phyloP scores from a whole-genome alignment of 805 yeast species.

The Kluyveromyces aestuarii region DNA sequence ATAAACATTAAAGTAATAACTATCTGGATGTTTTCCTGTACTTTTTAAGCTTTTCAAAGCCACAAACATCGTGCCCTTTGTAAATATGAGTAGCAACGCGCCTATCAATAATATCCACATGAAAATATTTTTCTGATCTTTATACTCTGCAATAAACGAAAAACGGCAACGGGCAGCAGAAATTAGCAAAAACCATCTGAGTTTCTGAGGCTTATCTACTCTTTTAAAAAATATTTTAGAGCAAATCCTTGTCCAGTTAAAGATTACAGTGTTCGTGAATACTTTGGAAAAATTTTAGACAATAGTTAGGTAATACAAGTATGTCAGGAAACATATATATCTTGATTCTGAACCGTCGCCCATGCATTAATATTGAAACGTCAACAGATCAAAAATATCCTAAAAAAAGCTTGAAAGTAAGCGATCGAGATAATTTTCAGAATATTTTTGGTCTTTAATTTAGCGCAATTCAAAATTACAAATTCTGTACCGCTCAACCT shows the following conservation, averaged over 20 bases:
- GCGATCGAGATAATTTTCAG: conserved; percentile 43
- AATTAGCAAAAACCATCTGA: conserved; percentile 37
- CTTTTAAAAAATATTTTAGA: conserved; percentile 38
- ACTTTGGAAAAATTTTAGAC: conserved; percentile 36
- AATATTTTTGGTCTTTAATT: conserved; percentile 45
- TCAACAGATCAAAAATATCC: conserved; percentile 53
- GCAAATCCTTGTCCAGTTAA: conserved; percentile 44
- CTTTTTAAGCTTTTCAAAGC: conserved; percentile 46
- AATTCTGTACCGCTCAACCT: conserved; percentile 64
- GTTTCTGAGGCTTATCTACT: conserved; percentile 45
- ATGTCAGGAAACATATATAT: conserved; percentile 44
- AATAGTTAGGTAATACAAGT: conserved; percentile 40
- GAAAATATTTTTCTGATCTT: conserved; percentile 48
- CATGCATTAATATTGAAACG: conserved; percentile 42
- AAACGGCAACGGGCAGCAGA: conserved; percentile 43
- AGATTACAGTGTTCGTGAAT: conserved; percentile 51
- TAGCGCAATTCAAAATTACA: conserved; percentile 64
- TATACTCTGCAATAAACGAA: conserved; percentile 55
- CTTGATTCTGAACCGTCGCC: conserved; percentile 44
- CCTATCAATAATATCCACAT: conserved; percentile 67
- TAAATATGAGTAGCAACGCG: conserved; percentile 64
- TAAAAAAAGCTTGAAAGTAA: conserved; percentile 44
- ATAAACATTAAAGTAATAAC: no score
- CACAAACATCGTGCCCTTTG: conserved; percentile 73
- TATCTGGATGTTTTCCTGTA: conserved; percentile 54